phyloP scores from a whole-genome alignment of 139 green algal genomes.

The Chlamydomonas asymmetrica region DNA sequence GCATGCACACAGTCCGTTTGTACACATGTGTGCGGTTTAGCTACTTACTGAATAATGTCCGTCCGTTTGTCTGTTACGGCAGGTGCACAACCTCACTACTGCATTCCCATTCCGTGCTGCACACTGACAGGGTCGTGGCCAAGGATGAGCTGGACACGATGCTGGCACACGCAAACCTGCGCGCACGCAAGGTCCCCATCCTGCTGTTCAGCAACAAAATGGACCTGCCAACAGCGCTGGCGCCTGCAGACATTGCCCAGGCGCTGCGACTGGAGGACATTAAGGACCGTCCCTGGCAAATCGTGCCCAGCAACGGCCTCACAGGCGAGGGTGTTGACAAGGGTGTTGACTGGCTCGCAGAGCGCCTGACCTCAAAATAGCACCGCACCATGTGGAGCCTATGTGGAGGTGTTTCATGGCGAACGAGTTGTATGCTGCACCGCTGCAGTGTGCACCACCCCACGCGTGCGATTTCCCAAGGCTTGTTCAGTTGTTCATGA shows the following conservation, averaged over 20 bases:
- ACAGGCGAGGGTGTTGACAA: slow-evolving; percentile 73
- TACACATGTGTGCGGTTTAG: no score
- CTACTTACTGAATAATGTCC: no score
- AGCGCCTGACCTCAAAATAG: slow-evolving; percentile 5
- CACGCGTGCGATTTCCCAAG: no score
- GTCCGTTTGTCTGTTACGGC: no score
- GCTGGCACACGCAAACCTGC: slow-evolving; percentile 49
- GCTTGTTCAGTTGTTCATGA: no score
- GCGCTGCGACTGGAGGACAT: slow-evolving; percentile 69
- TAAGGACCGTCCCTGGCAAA: slow-evolving; percentile 76
- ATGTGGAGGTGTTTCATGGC: no score
- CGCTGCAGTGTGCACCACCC: no score
- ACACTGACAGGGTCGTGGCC: slow-evolving; percentile 51
- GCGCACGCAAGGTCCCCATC: slow-evolving; percentile 51
- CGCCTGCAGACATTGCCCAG: slow-evolving; percentile 67
- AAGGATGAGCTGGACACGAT: slow-evolving; percentile 72
- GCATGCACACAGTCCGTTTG: no score
- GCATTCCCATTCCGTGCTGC: neutral
- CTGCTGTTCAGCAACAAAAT: slow-evolving; percentile 86
- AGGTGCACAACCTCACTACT: neutral
- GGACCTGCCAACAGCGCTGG: slow-evolving; percentile 67
- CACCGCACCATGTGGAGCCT: no score
- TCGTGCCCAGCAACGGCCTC: slow-evolving; percentile 74
- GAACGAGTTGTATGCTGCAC: no score
- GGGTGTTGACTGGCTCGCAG: slow-evolving; percentile 76